Conservation (phyloP, 345 rosid species). For the Theobroma cacao region DNA sequence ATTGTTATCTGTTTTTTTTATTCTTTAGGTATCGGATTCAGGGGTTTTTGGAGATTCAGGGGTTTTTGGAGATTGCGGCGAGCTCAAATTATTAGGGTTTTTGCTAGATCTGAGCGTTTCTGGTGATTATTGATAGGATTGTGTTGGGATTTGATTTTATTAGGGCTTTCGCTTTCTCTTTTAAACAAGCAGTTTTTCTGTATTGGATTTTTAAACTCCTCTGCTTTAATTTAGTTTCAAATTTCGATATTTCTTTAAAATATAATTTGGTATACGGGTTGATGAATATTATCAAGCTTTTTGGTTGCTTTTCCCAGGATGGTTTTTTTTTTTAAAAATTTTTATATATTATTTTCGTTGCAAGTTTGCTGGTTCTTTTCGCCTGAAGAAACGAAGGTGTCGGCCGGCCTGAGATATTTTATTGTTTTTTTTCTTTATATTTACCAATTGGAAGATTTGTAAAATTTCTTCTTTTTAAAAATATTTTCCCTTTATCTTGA, state of each 20-base stretch:
- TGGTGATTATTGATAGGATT: neutral
- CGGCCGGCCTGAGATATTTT: neutral
- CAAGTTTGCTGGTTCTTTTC: neutral
- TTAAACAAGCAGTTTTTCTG: neutral
- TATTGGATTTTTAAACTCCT: neutral
- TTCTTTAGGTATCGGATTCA: neutral
- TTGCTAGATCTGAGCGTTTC: conserved; percentile 11
- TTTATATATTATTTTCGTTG: neutral
- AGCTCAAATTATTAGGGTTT: neutral
- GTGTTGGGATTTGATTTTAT: neutral
- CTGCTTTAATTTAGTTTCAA: neutral
- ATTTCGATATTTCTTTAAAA: neutral
- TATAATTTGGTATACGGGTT: neutral
- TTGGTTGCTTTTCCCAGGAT: no score
- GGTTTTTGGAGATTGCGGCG: neutral
- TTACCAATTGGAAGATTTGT: neutral
- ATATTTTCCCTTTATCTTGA: neutral
- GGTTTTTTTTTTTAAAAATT: no score
- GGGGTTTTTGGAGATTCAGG: neutral
- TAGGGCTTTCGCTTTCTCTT: neutral
- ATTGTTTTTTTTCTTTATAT: neutral
- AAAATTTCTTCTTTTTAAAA: neutral
- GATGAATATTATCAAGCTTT: neutral
- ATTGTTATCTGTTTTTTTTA: neutral
- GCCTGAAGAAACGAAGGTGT: neutral